phyloP scores from a whole-genome alignment of 2,329 filamentous ascomycete species.

The Diaporthe eres region DNA sequence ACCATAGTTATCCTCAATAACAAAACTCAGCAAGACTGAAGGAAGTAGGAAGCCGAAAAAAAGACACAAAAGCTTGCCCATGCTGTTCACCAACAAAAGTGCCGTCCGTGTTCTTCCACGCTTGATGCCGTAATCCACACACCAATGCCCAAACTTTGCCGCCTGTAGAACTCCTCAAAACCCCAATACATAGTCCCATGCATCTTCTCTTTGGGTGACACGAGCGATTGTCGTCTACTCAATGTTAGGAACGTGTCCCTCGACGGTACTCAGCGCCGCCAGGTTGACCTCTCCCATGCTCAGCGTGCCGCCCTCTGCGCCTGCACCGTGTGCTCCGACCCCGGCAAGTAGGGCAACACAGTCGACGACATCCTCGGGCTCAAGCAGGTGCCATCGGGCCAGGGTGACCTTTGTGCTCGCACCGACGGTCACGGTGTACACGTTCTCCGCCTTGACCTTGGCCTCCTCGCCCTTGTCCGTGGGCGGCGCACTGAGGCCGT shows the following conservation, averaged over 20 bases:
- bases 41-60: neutral
- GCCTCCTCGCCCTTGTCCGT: slow-evolving; percentile 69
- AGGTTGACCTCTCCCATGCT: slow-evolving; percentile 68
- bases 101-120: neutral
- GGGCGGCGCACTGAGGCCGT: slow-evolving; percentile 61
- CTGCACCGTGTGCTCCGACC: slow-evolving; percentile 50
- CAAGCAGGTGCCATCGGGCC: slow-evolving; percentile 90
- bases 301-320: slow-evolving; percentile 52
- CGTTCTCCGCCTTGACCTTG: slow-evolving; percentile 73
- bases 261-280: slow-evolving; percentile 66
- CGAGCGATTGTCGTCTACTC: neutral
- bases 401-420: slow-evolving; percentile 93
- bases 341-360: slow-evolving; percentile 70
- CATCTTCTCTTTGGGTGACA: neutral
- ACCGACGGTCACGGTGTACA: slow-evolving; percentile 93
- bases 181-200: neutral
- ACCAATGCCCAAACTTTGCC: slow-evolving; percentile 3
- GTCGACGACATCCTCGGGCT: slow-evolving; percentile 89
- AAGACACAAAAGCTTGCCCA: slow-evolving; percentile 5
- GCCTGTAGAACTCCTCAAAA: slow-evolving; percentile 15
- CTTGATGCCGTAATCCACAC: slow-evolving; percentile 16
- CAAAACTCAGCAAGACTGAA: neutral
- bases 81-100: slow-evolving; percentile 22
- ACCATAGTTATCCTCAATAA: slow-evolving; percentile 3
- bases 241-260: slow-evolving; percentile 62